A percentile compares a stretch with the other conserved stretches of the same genome.
Conservation (phyloP, 1,284 basidiomycete genomes). For the Crucibulum cyathiforme region DNA sequence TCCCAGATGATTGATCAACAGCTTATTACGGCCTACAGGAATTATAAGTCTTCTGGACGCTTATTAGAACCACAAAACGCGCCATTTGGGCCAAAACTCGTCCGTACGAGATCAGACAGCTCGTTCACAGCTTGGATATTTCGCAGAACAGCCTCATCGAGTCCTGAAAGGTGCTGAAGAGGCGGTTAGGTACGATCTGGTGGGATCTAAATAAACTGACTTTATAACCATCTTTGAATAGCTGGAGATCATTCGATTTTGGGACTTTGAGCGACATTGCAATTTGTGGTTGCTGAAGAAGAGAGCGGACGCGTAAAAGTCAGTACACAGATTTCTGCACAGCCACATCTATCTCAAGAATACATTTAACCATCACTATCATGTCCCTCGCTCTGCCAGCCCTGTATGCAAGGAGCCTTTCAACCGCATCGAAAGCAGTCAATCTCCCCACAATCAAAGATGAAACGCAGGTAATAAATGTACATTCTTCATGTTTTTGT, state of each 20-base stretch:
- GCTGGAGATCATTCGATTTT: slow-evolving; percentile 85
- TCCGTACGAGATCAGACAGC: slow-evolving; percentile 93
- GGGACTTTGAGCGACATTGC: slow-evolving; percentile 94
- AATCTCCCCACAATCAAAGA: slow-evolving; percentile 35
- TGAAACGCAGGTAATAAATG: slow-evolving; percentile 34
- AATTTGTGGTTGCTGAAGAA: background rate
- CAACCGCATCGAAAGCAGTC: slow-evolving; percentile 30
- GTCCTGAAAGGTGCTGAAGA: slow-evolving; percentile 79
- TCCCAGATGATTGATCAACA: slow-evolving; percentile 96
- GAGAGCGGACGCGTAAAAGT: slow-evolving; percentile 14
- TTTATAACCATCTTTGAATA: slow-evolving; percentile 97
- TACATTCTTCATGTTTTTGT: background rate
- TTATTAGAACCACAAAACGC: slow-evolving; percentile 32
- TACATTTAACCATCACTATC: background rate
- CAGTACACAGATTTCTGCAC: slow-evolving; percentile 19
- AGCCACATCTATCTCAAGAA: slow-evolving; percentile 15
- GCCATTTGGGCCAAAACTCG: slow-evolving; percentile 97
- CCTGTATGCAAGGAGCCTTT: slow-evolving; percentile 32
- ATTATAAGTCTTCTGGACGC: background rate
- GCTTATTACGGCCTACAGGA: slow-evolving; percentile 85
- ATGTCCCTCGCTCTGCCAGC: slow-evolving; percentile 35
- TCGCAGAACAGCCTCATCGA: slow-evolving; percentile 92
- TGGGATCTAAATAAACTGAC: slow-evolving; percentile 42
- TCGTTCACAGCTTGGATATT: slow-evolving; percentile 97
- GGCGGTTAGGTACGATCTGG: slow-evolving; percentile 8